Percentiles rank a stretch among this genome's conserved stretches.
Conservation (phyloP, 2,329 filamentous ascomycete genomes). For the Zymoseptoria crescenta region DNA sequence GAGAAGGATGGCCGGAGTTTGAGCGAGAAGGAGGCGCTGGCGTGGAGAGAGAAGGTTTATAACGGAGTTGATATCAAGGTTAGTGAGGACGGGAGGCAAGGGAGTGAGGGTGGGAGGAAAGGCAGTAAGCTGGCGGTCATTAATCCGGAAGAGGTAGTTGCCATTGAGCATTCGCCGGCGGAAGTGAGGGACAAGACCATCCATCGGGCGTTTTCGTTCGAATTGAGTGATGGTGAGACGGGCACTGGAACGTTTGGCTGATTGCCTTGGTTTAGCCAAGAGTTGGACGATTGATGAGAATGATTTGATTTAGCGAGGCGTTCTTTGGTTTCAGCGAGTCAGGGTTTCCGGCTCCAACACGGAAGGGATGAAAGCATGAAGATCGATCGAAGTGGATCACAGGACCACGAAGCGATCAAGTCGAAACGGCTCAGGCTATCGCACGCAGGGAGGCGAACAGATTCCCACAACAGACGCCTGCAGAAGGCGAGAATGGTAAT, state of each 20-base stretch:
- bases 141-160: constrained; percentile 20
- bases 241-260: not conserved
- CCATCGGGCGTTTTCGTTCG: constrained; percentile 21
- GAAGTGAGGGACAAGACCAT: constrained; percentile 9
- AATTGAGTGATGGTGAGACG: constrained; percentile 9
- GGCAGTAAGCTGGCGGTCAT: constrained; percentile 14
- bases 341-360: not conserved
- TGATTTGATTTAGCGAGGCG: not conserved
- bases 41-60: constrained; percentile 37
- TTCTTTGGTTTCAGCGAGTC: not conserved
- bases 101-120: constrained; percentile 6
- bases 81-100: constrained; percentile 7
- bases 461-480: not conserved
- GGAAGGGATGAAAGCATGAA: not conserved
- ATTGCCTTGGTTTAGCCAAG: not conserved
- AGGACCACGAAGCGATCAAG: not conserved
- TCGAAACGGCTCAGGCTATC: not conserved
- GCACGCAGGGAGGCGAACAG: not conserved
- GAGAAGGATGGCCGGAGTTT: constrained; percentile 42
- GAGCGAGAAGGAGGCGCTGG: constrained; percentile 43
- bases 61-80: constrained; percentile 35
- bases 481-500: not conserved
- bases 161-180: constrained; percentile 1
- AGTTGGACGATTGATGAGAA: not conserved
- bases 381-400: not conserved